phyloP scores from a whole-genome alignment of 139 green algal genomes.

The Micromonas pusilla region DNA sequence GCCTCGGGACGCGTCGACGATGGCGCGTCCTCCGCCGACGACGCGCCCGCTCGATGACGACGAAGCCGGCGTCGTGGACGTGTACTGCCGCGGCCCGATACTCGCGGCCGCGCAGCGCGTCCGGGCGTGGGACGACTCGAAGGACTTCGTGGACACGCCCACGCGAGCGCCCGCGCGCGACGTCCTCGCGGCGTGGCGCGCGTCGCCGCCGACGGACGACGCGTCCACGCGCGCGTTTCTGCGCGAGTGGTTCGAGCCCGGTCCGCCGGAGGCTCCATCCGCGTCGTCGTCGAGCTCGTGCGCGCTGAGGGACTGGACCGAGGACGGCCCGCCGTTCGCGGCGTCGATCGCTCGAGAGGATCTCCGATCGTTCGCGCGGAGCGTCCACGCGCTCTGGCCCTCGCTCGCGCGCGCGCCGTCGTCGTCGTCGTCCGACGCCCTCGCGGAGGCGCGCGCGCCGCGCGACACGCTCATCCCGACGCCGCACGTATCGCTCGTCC shows the following conservation, averaged over 20 bases:
- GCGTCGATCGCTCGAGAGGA: not conserved
- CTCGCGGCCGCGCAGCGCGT: not conserved
- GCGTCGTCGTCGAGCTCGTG: not conserved
- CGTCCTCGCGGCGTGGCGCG: not conserved
- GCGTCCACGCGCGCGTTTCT: not conserved
- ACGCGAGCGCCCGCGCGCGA: not conserved
- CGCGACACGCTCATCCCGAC: not conserved
- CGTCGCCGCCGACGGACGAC: not conserved
- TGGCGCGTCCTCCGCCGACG: not conserved
- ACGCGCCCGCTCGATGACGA: too few species aligned
- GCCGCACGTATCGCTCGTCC: slow-evolving; percentile 45
- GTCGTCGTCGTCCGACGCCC: not conserved
- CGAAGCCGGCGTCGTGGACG: not conserved
- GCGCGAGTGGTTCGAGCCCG: not conserved
- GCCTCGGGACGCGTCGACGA: not conserved
- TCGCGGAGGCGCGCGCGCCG: not conserved
- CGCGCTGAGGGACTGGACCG: not conserved
- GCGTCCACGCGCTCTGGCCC: not conserved
- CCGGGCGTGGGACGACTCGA: not conserved
- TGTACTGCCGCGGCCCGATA: not conserved
- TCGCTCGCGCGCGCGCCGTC: not conserved
- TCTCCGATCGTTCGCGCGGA: not conserved
- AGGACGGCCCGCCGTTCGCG: not conserved
- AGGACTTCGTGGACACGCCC: slow-evolving; percentile 16
- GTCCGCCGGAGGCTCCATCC: too few species aligned